These are phyloP conservation scores for Xeromyces bisporus DNA, from an alignment of 495 filamentous ascomycete genomes.

Conservation along the genomic window DNA sequence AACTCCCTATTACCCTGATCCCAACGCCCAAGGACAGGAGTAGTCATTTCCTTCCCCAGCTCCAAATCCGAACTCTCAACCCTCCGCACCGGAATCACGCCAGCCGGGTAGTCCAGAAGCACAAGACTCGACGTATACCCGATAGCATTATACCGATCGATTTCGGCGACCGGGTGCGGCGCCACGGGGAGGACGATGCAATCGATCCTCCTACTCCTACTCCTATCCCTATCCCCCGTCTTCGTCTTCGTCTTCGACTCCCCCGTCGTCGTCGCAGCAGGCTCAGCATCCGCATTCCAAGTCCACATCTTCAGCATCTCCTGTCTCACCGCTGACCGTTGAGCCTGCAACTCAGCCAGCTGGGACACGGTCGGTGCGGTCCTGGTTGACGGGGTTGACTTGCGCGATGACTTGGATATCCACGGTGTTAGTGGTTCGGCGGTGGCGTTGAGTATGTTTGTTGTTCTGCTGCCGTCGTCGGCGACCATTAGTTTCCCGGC, in stretches of 20 bases:
- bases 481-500: slow-evolving; percentile 40
- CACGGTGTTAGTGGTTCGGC: slow-evolving; percentile 42
- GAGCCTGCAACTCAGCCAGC: slow-evolving; percentile 32
- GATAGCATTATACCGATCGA: slow-evolving; percentile 44
- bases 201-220: slow-evolving; percentile 32
- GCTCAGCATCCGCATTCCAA: slow-evolving; percentile 5
- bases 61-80: slow-evolving; percentile 34
- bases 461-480: slow-evolving; percentile 35
- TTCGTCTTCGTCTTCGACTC: neutral
- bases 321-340: slow-evolving; percentile 31
- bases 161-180: slow-evolving; percentile 44
- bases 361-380: slow-evolving; percentile 22
- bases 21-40: slow-evolving; percentile 33
- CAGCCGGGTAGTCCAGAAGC: slow-evolving; percentile 46
- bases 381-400: slow-evolving; percentile 22
- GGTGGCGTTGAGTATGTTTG: slow-evolving; percentile 35
- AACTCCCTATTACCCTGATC: slow-evolving; percentile 43
- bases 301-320: slow-evolving; percentile 42
- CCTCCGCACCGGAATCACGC: slow-evolving; percentile 34
- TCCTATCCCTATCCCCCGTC: slow-evolving; percentile 4
- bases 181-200: slow-evolving; percentile 39
- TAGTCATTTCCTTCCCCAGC: slow-evolving; percentile 24
- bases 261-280: neutral
- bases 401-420: slow-evolving; percentile 32
- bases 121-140: slow-evolving; percentile 46